Conservation (phyloP, 148 eudicot species). For the Heliamphora exappendiculata region DNA sequence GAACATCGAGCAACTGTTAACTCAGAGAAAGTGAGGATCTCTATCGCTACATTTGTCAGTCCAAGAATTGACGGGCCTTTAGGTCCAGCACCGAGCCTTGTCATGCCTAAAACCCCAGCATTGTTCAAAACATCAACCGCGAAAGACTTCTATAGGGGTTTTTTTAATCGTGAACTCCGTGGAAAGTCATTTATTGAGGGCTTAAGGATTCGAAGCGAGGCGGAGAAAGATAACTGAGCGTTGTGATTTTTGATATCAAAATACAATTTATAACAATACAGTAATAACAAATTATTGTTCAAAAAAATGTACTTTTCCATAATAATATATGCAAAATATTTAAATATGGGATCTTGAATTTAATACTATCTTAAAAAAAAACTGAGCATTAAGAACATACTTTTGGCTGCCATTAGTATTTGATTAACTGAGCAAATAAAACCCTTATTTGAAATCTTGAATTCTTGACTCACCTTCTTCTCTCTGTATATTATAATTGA, state of each 20-base stretch:
- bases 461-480: too few relatives aligned
- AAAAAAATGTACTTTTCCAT: too few relatives aligned
- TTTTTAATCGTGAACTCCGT: conserved; percentile 26
- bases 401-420: too few relatives aligned
- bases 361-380: too few relatives aligned
- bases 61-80: conserved; percentile 23
- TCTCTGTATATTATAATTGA: too few relatives aligned
- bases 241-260: background rate
- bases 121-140: conserved; percentile 17
- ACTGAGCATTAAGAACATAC: too few relatives aligned
- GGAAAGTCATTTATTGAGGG: conserved; percentile 18
- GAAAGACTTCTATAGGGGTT: conserved; percentile 28
- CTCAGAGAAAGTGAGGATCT: conserved; percentile 36
- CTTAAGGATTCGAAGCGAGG: background rate
- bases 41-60: conserved; percentile 36
- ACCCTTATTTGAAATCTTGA: too few relatives aligned
- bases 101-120: conserved; percentile 29
- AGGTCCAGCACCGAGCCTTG: conserved; percentile 32
- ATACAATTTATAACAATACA: too few relatives aligned
- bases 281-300: too few relatives aligned
- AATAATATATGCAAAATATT: too few relatives aligned
- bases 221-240: background rate
- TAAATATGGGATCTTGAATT: too few relatives aligned
- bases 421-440: too few relatives aligned
- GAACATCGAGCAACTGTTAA: conserved; percentile 5